Evolutionary conservation across 2,329 filamentous ascomycete species (phyloP).

Genomic region (Neopestalotiopsis rosae): DNA sequence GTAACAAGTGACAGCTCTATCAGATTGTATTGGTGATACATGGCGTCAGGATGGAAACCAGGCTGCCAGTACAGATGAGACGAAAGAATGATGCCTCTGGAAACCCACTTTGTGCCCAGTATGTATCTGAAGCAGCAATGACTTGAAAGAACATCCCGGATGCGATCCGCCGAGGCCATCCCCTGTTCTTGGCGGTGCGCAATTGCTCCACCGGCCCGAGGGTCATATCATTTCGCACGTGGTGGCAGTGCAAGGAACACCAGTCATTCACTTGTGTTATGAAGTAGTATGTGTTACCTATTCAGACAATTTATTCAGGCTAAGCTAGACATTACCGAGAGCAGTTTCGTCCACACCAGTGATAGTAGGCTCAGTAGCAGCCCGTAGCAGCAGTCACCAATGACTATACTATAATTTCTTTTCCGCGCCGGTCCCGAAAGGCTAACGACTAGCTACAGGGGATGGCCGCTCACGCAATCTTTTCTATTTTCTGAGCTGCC

Average conservation of each 20-base stretch:
- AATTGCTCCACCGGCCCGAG: not conserved
- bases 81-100: too few species aligned
- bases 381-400: too few species aligned
- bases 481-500: not conserved
- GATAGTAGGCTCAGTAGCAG: too few species aligned
- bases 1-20: too few species aligned
- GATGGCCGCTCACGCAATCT: not conserved
- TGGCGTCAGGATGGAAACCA: too few species aligned
- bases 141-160: not conserved
- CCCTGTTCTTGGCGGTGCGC: not conserved
- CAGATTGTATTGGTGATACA: too few species aligned
- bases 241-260: not conserved
- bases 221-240: conserved; percentile 2
- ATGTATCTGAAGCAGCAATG: not conserved
- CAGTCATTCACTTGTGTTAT: not conserved
- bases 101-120: too few species aligned
- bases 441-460: not conserved
- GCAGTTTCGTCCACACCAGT: not conserved
- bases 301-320: not conserved
- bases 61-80: too few species aligned
- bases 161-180: not conserved
- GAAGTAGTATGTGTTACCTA: not conserved
- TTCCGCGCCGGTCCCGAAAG: not conserved
- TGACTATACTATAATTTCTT: too few species aligned
- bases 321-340: not conserved